Base-by-base conservation (phyloP, 495 filamentous ascomycete species). In the Podospora australis region DNA sequence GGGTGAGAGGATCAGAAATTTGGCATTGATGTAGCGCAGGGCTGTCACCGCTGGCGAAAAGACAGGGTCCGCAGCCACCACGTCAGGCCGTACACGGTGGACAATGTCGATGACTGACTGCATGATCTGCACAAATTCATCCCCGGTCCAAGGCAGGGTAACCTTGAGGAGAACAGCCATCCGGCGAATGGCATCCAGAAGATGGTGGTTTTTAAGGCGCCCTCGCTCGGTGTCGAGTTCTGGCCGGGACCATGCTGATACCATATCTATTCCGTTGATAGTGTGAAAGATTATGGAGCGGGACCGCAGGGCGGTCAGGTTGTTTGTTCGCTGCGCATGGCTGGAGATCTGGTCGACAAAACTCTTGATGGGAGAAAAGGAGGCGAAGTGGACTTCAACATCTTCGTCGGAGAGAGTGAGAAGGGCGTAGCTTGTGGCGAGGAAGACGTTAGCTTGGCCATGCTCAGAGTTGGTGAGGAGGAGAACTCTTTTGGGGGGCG, bases 381-480 rank as follows among this genome's bases (percentile, higher is more conserved):
- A 80, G 13, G 68, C 78, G 26, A 80, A 67, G 45, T 80, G 77
- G 3, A 80, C 63, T 20, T 72, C 64, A 22, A 75, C 67, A 10
- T 69, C 67, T 9, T 52, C 48, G 19, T 58, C 52, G 8, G 19
- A 6, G 20, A 64, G 57, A 6, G 58, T 53, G 21, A 78, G 56
- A 1, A 80, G 70, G 42, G 77, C 75, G 21, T 78, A 69, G 17
- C 67, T 67, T 1, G 74, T 68, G 8, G 78, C 77, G 1, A 81
- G 68, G 26, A 71, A 67, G 20, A 79, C 73, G 54, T 79, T 80
- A 21, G 72, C 70, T 46, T 79, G 74, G 14, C 78, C 78, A 44
- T 73, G 66, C 49, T 80, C 78, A 34, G 72, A 71, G 62, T 74
- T 78, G 5, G 78, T 77, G 48, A 81, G 57, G 41, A 81, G 72